Base-by-base conservation (phyloP, 495 filamentous ascomycete species). In the Penicillium maclennaniae region DNA sequence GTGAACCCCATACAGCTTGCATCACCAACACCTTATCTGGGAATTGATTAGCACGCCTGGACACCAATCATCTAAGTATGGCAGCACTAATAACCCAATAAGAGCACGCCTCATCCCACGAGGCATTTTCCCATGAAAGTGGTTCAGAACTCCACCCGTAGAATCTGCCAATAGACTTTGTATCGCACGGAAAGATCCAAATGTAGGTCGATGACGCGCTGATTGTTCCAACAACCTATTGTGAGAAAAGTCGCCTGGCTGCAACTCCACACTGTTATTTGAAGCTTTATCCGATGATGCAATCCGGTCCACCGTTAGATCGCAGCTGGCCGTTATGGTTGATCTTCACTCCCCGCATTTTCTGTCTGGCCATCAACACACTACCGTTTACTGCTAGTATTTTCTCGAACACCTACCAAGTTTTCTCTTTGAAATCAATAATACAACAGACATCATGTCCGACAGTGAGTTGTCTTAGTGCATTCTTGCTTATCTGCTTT, bases 151-250 rank as follows among this genome's bases (percentile, higher is more conserved):
- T 16, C 37, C 37, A 31, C 12, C 34, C 1, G 17, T 9, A 25
- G n/a, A 16, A 31, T 8, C 47, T 37, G 47, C 47, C 6, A 23
- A 20, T 53, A 45, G 19, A 53, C 50, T 53, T 45, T 25, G 7
- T 44, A 45, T 39, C 36, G 1, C 52, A 38, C 31, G 20, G 31
- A 16, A 23, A 45, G 39, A 26, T 25, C 17, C 27, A 31, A 28
- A 49, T 39, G n/a, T 20, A 15, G 45, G 40, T 57, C 54, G 36
- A 57, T 57, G 54, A 57, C 52, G 54, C 54, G 54, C 45, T 57
- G 49, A 52, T 19, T 47, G 19, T 31, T 16, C 28, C 10, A 20
- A 4, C 28, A 39, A 15, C 54, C 54, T 57, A 52, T 53, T 16
- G 44, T 43, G 48, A 45, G 37, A 57, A 57, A 40, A 52, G 49